These are phyloP conservation scores for Ascosphaera acerosa DNA, from an alignment of 2,329 filamentous ascomycete species.

Conservation along the genomic window DNA sequence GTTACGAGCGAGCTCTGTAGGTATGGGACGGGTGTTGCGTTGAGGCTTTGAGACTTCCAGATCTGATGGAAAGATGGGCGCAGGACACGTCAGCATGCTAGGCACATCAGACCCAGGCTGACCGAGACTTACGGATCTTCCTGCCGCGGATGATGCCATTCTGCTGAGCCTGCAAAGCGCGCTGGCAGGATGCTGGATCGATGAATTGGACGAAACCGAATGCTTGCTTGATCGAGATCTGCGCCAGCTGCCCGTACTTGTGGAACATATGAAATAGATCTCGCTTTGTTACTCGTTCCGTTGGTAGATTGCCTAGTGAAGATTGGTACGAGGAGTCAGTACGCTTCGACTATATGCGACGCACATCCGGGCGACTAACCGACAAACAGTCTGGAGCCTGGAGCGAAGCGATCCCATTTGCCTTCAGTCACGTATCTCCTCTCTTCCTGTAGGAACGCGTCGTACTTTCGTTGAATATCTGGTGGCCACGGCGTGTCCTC, in stretches of 20 bases:
- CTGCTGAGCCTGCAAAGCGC: constrained; percentile 54
- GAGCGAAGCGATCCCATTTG: constrained; percentile 25
- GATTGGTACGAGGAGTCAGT: no score
- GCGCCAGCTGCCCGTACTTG: constrained; percentile 60
- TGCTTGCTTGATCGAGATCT: constrained; percentile 88
- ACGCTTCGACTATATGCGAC: no score
- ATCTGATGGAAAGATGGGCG: constrained; percentile 28
- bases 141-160: constrained; percentile 63
- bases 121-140: constrained; percentile 67
- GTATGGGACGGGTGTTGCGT: constrained; percentile 40
- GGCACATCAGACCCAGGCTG: no score
- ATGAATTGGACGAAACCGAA: constrained; percentile 95
- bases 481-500: constrained; percentile 24
- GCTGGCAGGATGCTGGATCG: constrained; percentile 43
- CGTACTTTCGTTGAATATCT: constrained; percentile 24
- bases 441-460: constrained; percentile 25
- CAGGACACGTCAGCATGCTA: no score
- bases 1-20: constrained; percentile 3
- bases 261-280: constrained; percentile 86
- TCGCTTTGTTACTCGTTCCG: constrained; percentile 75
- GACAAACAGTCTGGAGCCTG: constrained; percentile 24
- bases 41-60: constrained; percentile 77
- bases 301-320: constrained; percentile 56
- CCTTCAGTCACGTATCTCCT: constrained; percentile 26
- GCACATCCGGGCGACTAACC: no score